Percentiles rank a stretch among this genome's conserved stretches.
phyloP scores from a whole-genome alignment of 768 basidiomycete genomes.

The Glaciozyma martinii region DNA sequence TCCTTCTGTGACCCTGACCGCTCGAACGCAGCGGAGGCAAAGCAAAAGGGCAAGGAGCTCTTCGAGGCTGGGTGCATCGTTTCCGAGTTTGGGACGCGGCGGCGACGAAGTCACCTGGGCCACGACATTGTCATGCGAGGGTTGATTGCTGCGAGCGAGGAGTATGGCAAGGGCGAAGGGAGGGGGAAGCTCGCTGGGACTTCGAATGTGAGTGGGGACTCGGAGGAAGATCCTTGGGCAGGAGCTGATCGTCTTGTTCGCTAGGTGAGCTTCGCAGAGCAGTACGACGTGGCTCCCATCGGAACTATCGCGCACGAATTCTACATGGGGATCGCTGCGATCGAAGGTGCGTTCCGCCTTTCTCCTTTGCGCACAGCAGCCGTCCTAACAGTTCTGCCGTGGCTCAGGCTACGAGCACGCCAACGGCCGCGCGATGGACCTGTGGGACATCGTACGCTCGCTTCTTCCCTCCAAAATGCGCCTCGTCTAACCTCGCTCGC shows the following conservation, averaged over 20 bases:
- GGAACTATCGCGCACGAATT: conserved; percentile 45
- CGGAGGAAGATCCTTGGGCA: too few relatives aligned
- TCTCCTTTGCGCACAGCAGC: too few relatives aligned
- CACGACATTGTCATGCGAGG: conserved; percentile 70
- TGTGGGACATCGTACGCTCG: conserved; percentile 68
- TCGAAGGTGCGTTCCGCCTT: conserved; percentile 48
- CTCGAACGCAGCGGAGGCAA: conserved; percentile 55
- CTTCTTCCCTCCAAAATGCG: neutral
- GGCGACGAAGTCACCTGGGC: conserved; percentile 60
- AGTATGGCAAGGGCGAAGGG: conserved; percentile 35
- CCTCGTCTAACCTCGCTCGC: conserved; percentile 38
- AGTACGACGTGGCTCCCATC: conserved; percentile 31
- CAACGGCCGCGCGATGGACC: conserved; percentile 62
- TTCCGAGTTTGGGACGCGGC: conserved; percentile 79
- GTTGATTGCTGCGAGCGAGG: conserved; percentile 57
- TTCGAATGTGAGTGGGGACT: conserved; percentile 59
- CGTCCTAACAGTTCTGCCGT: too few relatives aligned
- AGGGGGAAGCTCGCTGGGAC: conserved; percentile 65
- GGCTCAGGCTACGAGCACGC: conserved; percentile 72
- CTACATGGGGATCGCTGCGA: conserved; percentile 48
- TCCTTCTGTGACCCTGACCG: neutral
- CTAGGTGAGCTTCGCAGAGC: conserved; percentile 70
- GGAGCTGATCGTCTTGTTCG: neutral
- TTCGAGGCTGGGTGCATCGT: conserved; percentile 58
- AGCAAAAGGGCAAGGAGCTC: conserved; percentile 58